These are phyloP conservation scores for Botrytis cinerea DNA, from an alignment of 2,329 filamentous ascomycete genomes.

Conservation along the genomic window DNA sequence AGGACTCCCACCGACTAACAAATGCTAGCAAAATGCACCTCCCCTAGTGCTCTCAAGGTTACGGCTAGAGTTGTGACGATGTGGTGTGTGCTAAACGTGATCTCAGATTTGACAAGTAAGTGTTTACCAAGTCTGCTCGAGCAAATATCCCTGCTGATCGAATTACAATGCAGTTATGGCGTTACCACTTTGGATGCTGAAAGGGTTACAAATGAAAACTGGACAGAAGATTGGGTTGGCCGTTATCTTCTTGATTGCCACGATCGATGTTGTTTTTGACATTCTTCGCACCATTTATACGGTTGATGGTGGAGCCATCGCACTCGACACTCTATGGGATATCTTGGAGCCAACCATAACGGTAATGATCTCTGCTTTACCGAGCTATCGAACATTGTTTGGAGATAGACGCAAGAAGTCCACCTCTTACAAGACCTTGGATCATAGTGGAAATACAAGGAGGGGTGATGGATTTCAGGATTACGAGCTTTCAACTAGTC, in stretches of 20 bases:
- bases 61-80: neutral
- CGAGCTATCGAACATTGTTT: neutral
- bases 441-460: too few species aligned
- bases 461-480: too few species aligned
- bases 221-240: constrained; percentile 1
- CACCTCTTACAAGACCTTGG: too few species aligned
- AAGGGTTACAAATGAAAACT: neutral
- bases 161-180: neutral
- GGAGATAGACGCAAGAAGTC: too few species aligned
- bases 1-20: too few species aligned
- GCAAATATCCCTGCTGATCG: neutral
- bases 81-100: neutral
- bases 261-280: constrained; percentile 2
- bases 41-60: neutral
- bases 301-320: constrained; percentile 2
- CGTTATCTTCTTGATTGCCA: constrained; percentile 3
- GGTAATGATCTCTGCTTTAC: neutral
- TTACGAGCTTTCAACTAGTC: too few species aligned
- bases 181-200: neutral
- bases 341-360: constrained; percentile 13
- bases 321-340: constrained; percentile 7
- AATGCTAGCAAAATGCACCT: neutral
- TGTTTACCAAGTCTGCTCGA: neutral
- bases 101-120: neutral
- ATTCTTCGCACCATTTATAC: neutral